Evolutionary conservation across 768 basidiomycete genomes (phyloP).

Genomic region (Auriscalpium microsporum): DNA sequence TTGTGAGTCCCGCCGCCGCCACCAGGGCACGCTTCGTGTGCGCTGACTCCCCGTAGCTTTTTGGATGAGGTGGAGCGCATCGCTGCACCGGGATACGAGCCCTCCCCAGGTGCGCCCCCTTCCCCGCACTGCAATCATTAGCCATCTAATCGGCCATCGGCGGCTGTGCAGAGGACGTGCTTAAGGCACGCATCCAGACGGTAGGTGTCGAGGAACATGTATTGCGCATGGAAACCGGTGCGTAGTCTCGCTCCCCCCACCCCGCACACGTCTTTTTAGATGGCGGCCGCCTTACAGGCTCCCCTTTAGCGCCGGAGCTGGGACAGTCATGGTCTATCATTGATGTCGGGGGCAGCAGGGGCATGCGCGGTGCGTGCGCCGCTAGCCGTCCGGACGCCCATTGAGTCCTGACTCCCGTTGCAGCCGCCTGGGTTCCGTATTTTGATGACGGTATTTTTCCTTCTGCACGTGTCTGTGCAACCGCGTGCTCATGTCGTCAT

Average conservation of each 20-base stretch:
- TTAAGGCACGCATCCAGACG: conserved; percentile 56
- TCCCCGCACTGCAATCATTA: not conserved
- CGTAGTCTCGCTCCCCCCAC: not conserved
- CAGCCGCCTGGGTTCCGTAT: conserved; percentile 61
- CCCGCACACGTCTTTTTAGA: not conserved
- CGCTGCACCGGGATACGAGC: conserved; percentile 40
- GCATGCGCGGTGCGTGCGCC: conserved; percentile 39
- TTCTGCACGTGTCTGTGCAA: not conserved
- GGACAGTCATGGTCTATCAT: conserved; percentile 54
- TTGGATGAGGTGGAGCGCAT: conserved; percentile 47
- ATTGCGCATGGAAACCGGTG: conserved; percentile 40
- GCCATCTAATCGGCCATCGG: not conserved
- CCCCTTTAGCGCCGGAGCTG: conserved; percentile 11
- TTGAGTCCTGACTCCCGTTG: not conserved
- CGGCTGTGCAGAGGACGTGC: conserved; percentile 42
- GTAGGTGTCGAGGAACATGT: conserved; percentile 57
- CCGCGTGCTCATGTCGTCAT: not conserved
- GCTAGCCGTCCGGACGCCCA: not conserved
- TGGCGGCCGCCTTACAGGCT: not conserved
- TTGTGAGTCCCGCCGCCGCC: conserved; percentile 37
- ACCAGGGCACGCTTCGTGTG: not conserved
- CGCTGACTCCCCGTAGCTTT: conserved; percentile 34
- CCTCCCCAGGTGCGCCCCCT: conserved; percentile 36
- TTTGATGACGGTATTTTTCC: conserved; percentile 48
- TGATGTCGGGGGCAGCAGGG: conserved; percentile 55